These are phyloP conservation scores for Berberis thunbergii DNA, from an alignment of 164 flowering plant species.

Conservation along the genomic window DNA sequence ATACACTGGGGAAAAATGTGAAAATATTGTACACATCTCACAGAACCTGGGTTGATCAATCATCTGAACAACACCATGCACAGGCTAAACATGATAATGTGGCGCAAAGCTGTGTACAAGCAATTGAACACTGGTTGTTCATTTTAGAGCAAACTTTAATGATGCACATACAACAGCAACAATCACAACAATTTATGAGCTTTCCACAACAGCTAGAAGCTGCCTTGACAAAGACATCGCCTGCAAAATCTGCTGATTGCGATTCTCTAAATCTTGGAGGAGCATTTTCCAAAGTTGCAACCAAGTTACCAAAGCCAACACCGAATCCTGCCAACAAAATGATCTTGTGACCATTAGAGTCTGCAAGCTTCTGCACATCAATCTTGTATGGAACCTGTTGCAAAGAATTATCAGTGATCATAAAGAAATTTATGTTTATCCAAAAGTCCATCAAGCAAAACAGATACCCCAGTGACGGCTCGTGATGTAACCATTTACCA, in stretches of 20 bases:
- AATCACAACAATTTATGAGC: conserved; percentile 13
- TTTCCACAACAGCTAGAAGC: conserved; percentile 55
- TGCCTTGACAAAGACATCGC: conserved; percentile 32
- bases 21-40: too few species aligned
- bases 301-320: conserved; percentile 60
- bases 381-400: conserved; percentile 26
- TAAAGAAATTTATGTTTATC: neutral
- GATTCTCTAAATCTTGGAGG: conserved; percentile 40
- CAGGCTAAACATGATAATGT: conserved; percentile 59
- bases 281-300: conserved; percentile 46
- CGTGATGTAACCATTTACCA: too few species aligned
- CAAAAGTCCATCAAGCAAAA: neutral
- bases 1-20: too few species aligned
- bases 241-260: conserved; percentile 49
- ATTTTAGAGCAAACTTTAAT: conserved; percentile 39
- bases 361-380: conserved; percentile 18
- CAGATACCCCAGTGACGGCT: neutral
- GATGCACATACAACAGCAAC: conserved; percentile 72
- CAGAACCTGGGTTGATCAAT: neutral
- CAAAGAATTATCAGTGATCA: neutral
- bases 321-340: conserved; percentile 26
- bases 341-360: conserved; percentile 16
- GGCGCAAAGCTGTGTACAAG: conserved; percentile 39
- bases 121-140: conserved; percentile 52
- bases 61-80: conserved; percentile 34